phyloP scores from a whole-genome alignment of 495 filamentous ascomycete species.

The Peziza echinospora region DNA sequence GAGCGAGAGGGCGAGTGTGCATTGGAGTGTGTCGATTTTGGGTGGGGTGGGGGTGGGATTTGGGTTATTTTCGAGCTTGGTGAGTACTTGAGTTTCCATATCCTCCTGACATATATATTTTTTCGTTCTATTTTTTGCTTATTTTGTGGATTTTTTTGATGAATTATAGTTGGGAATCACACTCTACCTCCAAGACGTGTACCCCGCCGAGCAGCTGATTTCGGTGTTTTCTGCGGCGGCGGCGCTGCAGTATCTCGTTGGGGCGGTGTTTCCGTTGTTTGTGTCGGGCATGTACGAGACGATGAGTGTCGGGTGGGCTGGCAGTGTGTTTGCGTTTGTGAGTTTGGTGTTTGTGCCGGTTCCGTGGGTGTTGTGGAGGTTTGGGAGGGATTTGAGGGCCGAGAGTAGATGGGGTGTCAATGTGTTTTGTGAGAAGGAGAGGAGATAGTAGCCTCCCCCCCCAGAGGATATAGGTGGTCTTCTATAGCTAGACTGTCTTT shows the following conservation, averaged over 20 bases:
- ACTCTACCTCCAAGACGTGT: constrained; percentile 37
- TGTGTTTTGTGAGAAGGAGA: not conserved
- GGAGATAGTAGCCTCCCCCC: too few relatives aligned
- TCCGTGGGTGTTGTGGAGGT: constrained; percentile 32
- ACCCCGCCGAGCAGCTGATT: constrained; percentile 34
- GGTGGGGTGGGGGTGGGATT: constrained; percentile 41
- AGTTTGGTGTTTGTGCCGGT: constrained; percentile 33
- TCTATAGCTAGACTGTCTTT: too few relatives aligned
- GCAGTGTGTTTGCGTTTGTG: constrained; percentile 34
- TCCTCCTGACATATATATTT: not conserved
- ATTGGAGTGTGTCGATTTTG: constrained; percentile 26
- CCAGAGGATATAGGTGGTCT: too few relatives aligned
- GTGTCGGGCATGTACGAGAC: constrained; percentile 30
- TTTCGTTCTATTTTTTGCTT: not conserved
- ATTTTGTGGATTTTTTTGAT: not conserved
- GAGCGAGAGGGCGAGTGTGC: constrained; percentile 21
- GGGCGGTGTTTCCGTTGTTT: constrained; percentile 40
- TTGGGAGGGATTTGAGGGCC: constrained; percentile 24
- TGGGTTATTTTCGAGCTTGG: constrained; percentile 41
- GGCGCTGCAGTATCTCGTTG: constrained; percentile 37
- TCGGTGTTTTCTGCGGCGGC: constrained; percentile 40
- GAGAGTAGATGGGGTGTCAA: constrained; percentile 22
- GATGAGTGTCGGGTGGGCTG: constrained; percentile 36
- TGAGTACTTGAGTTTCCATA: constrained; percentile 9
- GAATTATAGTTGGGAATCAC: constrained; percentile 21